Evolutionary conservation across 352 stramenopile genomes (phyloP), one percentile per base, ranked within the genome.

Genomic region (Elongisporangium undulatum): DNA sequence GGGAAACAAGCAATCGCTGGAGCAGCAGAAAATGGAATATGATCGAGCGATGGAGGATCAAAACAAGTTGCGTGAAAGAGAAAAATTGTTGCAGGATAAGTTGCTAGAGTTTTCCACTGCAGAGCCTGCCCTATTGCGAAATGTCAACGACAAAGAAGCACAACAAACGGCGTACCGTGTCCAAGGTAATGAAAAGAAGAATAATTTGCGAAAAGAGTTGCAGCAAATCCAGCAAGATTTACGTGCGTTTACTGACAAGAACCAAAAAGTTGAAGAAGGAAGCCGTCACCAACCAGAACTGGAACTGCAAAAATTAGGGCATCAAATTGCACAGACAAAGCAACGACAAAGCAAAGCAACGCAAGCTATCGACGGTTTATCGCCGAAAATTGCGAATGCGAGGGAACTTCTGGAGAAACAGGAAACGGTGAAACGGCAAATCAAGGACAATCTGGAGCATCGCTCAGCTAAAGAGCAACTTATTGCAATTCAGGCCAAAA

Each of bases 371-470:
- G 64, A 72, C 17, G 71, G 83, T 49, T 64, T 94, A 15, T 48
- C 63, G 15, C 75, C 86, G 0, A 66, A 86, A 45, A 84, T 94
- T 45, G 58, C 64, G 17, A 68, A 15, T 24, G 74, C 70, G 0
- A 65, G 71, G 4, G 41, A 72, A 3, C 75, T 70, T 45, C 34
- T 95, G 0, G 64, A 63, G 19, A 20, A 89, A 9, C 72, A 84
- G 29, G 80, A 92, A 63, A 71, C 67, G 0, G 41, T 84, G 12
- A 92, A 91, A 59, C 82, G 77, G 12, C 74, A 92, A 10, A 89
- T 95, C 34, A 74, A 69, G 34, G 82, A 92, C 54, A 95, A 95
- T 45, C 51, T 95, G 34, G 80, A 92, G 6, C 89, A 88, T 52
- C 82, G 83, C 34, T 58, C 63, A 0, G 38, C 86, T 21, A 64